phyloP scores from a whole-genome alignment of 2,329 filamentous ascomycete genomes.

The Monilinia aucupariae region DNA sequence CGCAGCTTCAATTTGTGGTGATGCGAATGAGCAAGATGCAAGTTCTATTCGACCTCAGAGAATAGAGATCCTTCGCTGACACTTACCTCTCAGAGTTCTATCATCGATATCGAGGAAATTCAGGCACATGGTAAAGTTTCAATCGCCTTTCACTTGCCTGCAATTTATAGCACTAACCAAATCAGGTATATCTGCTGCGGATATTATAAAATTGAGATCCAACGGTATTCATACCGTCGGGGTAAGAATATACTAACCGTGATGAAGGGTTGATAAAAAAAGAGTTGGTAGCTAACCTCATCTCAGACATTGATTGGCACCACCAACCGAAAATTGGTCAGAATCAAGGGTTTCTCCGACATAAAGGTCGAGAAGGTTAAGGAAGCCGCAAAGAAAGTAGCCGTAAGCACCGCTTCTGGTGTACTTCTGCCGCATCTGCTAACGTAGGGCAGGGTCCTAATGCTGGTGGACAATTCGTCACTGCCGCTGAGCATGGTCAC shows the following conservation, averaged over 20 bases:
- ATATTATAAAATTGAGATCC: slow-evolving; percentile 60
- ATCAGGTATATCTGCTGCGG: slow-evolving; percentile 55
- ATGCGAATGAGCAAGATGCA: slow-evolving; percentile 16
- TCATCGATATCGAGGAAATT: slow-evolving; percentile 61
- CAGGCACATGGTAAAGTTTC: slow-evolving; percentile 52
- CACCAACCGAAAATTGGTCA: slow-evolving; percentile 54
- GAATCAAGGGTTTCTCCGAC: slow-evolving; percentile 66
- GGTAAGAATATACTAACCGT: slow-evolving; percentile 37
- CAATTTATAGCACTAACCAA: slow-evolving; percentile 15
- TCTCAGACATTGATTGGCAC: slow-evolving; percentile 53
- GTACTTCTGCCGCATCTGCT: slow-evolving; percentile 12
- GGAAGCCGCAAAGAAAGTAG: slow-evolving; percentile 50
- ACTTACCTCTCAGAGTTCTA: slow-evolving; percentile 33
- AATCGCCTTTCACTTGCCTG: not conserved
- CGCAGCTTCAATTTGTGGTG: slow-evolving; percentile 13
- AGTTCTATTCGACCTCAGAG: not conserved
- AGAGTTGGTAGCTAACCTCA: not conserved
- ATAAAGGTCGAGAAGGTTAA: slow-evolving; percentile 67
- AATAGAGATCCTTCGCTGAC: not conserved
- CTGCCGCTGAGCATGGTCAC: slow-evolving; percentile 58
- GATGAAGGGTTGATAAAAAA: not conserved
- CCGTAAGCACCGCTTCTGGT: slow-evolving; percentile 25
- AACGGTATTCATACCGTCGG: slow-evolving; percentile 60
- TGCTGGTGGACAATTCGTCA: slow-evolving; percentile 52
- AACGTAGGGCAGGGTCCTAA: slow-evolving; percentile 45